Evolutionary conservation across 129 eudicot genomes (phyloP), one percentile per base, ranked within the genome.

Genomic region (Centaurea solstitialis): DNA sequence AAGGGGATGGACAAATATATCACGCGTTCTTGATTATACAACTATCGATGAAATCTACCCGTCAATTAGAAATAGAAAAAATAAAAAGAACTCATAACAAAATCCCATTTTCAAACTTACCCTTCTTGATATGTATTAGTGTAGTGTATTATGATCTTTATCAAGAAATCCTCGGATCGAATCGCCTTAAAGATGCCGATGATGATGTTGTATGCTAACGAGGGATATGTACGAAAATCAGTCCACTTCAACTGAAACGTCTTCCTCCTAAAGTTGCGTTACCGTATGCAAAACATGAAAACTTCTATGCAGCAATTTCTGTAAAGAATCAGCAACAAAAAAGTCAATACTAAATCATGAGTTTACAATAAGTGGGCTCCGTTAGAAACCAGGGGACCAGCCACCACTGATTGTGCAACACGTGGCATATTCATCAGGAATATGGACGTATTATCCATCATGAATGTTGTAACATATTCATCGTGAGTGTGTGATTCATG

Each of bases 301-400:
- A 77, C 86, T 75, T 82, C 94, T 92, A 89, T 69, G 97, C 88
- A 79, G 94, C 94, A 82, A 88, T 88, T 71, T 93, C 97, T 92
- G 94, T 66, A 77, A 39, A 47, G 43, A 68, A 85, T 7, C 15
- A 37, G 7, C 17, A 73, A 79, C 26, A 21, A 24, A 20, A 45
- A 68, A 24, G 80, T 80, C 57, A 72, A 24, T 57, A 70, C 3
- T 15, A 20, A 72, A 15, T 17, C 17, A 74, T 17, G 23, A 13
- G 30, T 12, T 37, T 13, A 59, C 23, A 21, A 26, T 40, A 39
- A 4, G 41, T 33, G 37, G 37, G 37, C 4, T 33, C 37, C 5
- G 37, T 33, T 33, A 33, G 37, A 5, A 33, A 33, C 37, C 37
- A 3, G 37, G 1, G 37, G 37, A 33, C 37, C 37, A 33, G 5